Conservation (phyloP, 2,329 filamentous ascomycete genomes). For the Talaromyces albobiverticillius region DNA sequence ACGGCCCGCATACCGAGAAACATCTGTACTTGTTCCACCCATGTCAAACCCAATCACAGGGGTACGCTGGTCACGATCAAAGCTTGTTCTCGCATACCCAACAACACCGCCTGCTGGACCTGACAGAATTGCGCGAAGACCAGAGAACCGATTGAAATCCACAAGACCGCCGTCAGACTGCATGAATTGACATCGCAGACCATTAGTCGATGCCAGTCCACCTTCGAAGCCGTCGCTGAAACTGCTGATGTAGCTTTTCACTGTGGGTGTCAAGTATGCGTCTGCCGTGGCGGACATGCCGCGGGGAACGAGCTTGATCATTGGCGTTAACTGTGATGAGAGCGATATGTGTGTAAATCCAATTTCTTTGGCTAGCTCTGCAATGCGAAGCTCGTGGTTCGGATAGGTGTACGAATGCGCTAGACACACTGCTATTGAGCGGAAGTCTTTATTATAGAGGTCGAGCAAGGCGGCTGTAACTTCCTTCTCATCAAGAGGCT, state of each 20-base stretch:
- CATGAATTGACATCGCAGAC: conserved; percentile 75
- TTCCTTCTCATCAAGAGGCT: conserved; percentile 54
- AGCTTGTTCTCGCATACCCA: conserved; percentile 82
- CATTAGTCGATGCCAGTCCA: conserved; percentile 70
- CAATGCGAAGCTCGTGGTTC: conserved; percentile 75
- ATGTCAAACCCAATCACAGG: conserved; percentile 92
- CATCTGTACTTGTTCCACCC: conserved; percentile 87
- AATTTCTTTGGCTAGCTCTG: conserved; percentile 73
- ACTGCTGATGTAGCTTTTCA: conserved; percentile 71
- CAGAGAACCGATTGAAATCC: conserved; percentile 61
- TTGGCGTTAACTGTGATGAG: conserved; percentile 75
- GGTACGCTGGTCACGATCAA: conserved; percentile 71
- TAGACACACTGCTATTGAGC: conserved; percentile 80
- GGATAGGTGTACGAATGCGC: conserved; percentile 93
- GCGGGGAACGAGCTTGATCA: conserved; percentile 76
- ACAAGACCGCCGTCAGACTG: conserved; percentile 73
- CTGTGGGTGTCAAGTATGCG: conserved; percentile 74
- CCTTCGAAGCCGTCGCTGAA: conserved; percentile 79
- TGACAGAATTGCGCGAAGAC: conserved; percentile 77
- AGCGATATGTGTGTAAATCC: conserved; percentile 80
- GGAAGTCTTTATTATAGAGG: conserved; percentile 67
- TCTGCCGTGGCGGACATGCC: conserved; percentile 77
- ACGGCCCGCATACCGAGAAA: conserved; percentile 75
- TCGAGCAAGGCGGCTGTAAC: conserved; percentile 59
- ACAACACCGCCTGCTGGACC: conserved; percentile 88